phyloP scores from a whole-genome alignment of 805 yeast species.

The Saccharomycopsis guyanensis region DNA sequence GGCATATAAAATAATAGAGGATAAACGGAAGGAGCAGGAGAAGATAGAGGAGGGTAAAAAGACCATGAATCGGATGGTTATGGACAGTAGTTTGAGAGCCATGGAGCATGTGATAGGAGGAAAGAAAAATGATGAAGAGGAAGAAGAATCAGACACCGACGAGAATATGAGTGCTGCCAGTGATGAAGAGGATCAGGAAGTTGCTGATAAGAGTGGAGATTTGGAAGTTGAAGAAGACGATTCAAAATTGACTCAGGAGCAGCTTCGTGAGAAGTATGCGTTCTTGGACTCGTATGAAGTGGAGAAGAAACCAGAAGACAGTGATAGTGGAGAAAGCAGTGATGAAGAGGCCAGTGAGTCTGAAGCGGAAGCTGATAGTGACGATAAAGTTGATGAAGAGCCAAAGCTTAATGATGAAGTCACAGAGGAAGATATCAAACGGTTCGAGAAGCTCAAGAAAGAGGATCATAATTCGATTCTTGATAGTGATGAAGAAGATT shows the following conservation, averaged over 20 bases:
- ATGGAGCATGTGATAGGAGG: conserved; percentile 24
- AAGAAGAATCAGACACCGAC: conserved; percentile 28
- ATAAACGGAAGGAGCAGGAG: conserved; percentile 15
- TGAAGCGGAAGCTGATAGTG: conserved; percentile 10
- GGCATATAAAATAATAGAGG: conserved; percentile 39
- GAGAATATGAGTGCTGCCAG: conserved; percentile 27
- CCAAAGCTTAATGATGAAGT: conserved; percentile 8
- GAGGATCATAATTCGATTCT: conserved; percentile 20
- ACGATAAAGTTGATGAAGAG: conserved; percentile 14
- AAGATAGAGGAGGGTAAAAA: conserved; percentile 20
- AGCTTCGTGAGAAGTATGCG: conserved; percentile 37
- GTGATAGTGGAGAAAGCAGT: conserved; percentile 14
- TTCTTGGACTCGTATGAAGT: conserved; percentile 20
- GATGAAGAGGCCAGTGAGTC: conserved; percentile 9
- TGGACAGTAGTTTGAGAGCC: conserved; percentile 35
- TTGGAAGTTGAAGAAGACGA: conserved; percentile 25
- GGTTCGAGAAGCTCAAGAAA: conserved; percentile 9
- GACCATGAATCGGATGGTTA: conserved; percentile 21
- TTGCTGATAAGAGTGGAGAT: conserved; percentile 18
- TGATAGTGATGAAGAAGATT: conserved; percentile 24
- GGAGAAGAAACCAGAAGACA: conserved; percentile 6
- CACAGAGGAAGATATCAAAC: conserved; percentile 22
- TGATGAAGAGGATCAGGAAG: conserved; percentile 16
- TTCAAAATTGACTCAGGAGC: conserved; percentile 35
- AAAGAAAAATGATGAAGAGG: conserved; percentile 22